phyloP scores from a whole-genome alignment of 164 flowering plant genomes.

The Litsea cubeba region DNA sequence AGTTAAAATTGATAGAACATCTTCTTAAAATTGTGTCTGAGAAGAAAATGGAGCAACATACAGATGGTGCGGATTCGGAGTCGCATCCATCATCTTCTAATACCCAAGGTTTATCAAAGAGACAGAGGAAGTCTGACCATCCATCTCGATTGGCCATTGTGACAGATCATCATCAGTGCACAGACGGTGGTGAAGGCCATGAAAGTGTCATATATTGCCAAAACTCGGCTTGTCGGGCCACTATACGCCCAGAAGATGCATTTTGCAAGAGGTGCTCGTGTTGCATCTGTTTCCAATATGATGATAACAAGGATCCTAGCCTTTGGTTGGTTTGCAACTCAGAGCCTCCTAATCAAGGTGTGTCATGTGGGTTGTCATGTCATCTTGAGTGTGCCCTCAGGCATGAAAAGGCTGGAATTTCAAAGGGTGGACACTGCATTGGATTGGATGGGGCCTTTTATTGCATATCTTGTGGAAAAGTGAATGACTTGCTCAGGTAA shows the following conservation, averaged over 20 bases:
- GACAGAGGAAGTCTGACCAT: conserved; percentile 68
- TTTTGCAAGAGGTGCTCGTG: conserved; percentile 98
- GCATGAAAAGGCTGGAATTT: conserved; percentile 63
- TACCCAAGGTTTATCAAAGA: conserved; percentile 39
- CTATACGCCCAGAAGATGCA: conserved; percentile 41
- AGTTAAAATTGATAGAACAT: conserved; percentile 69
- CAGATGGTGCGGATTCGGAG: conserved; percentile 23
- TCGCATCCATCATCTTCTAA: conserved; percentile 27
- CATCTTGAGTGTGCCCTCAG: conserved; percentile 91
- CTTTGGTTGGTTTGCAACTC: conserved; percentile 85
- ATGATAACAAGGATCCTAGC: conserved; percentile 98
- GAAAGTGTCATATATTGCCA: conserved; percentile 41
- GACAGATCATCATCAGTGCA: conserved; percentile 15
- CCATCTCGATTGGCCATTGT: conserved; percentile 42
- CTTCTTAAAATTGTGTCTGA: conserved; percentile 67
- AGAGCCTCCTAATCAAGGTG: conserved; percentile 60
- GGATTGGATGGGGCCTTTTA: conserved; percentile 69
- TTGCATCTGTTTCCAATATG: conserved; percentile 75
- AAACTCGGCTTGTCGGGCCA: conserved; percentile 84
- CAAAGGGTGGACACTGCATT: conserved; percentile 27
- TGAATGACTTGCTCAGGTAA: conserved; percentile 85
- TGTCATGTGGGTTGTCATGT: conserved; percentile 84
- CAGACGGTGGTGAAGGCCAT: conserved; percentile 19
- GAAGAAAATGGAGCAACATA: conserved; percentile 38
- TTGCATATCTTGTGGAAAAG: conserved; percentile 80